phyloP scores from a whole-genome alignment of 352 stramenopile genomes.

The Globisporangium perplexum region DNA sequence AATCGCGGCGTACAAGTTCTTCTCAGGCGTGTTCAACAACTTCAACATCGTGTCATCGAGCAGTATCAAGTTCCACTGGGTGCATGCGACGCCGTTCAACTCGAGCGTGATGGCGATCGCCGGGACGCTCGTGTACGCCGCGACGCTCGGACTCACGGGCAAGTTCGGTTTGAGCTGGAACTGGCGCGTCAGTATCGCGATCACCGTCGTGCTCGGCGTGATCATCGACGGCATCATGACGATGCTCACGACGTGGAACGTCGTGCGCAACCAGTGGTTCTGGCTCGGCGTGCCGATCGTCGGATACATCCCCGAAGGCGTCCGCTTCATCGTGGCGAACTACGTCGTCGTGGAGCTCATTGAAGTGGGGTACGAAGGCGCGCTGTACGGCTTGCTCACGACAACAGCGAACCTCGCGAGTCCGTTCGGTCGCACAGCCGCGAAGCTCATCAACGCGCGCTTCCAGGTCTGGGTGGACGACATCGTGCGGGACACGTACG shows the following conservation, averaged over 20 bases:
- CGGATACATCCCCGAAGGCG: conserved; percentile 38
- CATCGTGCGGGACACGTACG: conserved; percentile 34
- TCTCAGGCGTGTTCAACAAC: conserved; percentile 50
- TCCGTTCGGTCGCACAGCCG: conserved; percentile 36
- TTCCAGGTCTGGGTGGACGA: conserved; percentile 51
- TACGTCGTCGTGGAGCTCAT: conserved; percentile 58
- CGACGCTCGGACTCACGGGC: conserved; percentile 34
- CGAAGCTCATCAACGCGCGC: conserved; percentile 47
- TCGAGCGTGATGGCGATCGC: conserved; percentile 47
- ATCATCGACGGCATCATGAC: conserved; percentile 41
- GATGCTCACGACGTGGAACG: conserved; percentile 45
- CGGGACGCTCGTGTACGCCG: conserved; percentile 39
- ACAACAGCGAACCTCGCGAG: conserved; percentile 39
- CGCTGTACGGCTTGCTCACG: conserved; percentile 46
- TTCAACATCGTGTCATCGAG: conserved; percentile 54
- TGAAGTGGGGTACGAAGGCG: conserved; percentile 44
- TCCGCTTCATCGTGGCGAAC: conserved; percentile 50
- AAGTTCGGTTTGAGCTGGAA: conserved; percentile 49
- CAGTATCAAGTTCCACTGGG: conserved; percentile 50
- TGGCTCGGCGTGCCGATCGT: conserved; percentile 51
- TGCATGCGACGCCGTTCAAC: conserved; percentile 55
- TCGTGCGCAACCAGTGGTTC: conserved; percentile 56
- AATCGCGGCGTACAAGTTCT: conserved; percentile 58
- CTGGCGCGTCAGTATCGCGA: conserved; percentile 38
- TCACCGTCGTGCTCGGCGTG: conserved; percentile 34